Conservation (phyloP, 2,329 filamentous ascomycete species). For the Botryotinia narcissicola region DNA sequence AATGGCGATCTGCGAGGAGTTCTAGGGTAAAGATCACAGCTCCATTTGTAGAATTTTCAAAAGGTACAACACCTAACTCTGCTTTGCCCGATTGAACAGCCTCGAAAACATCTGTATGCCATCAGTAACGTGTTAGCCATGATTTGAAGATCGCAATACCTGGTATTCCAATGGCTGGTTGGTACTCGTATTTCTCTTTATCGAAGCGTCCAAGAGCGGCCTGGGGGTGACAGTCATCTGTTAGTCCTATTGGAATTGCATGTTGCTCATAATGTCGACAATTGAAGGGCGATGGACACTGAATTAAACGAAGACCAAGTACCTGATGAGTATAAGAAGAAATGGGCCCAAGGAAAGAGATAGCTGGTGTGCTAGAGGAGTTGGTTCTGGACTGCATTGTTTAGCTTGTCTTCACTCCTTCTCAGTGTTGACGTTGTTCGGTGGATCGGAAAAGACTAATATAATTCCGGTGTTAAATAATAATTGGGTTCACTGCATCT, state of each 20-base stretch:
- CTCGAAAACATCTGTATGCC: conserved; percentile 71
- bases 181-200: conserved; percentile 25
- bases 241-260: conserved; percentile 28
- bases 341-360: conserved; percentile 61
- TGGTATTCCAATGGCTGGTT: conserved; percentile 25
- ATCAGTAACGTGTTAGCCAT: not conserved
- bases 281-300: conserved; percentile 19
- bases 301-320: conserved; percentile 28
- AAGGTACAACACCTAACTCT: conserved; percentile 79
- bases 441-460: not conserved
- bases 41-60: conserved; percentile 95
- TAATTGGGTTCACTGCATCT: conserved; percentile 18
- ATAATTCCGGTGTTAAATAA: not conserved
- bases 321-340: conserved; percentile 72
- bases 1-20: conserved; percentile 73
- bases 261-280: conserved; percentile 20
- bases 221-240: conserved; percentile 41
- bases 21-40: conserved; percentile 88
- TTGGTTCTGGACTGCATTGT: conserved; percentile 17
- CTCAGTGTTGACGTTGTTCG: conserved; percentile 6
- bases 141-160: conserved; percentile 23
- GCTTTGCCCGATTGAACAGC: conserved; percentile 66
- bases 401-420: conserved; percentile 13
- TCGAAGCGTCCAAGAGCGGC: conserved; percentile 53
- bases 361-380: conserved; percentile 31